A percentile compares a stretch with the other conserved stretches of the same genome.
These are phyloP conservation scores for Claviceps monticola DNA, from an alignment of 2,329 filamentous ascomycete species.

Conservation along the genomic window DNA sequence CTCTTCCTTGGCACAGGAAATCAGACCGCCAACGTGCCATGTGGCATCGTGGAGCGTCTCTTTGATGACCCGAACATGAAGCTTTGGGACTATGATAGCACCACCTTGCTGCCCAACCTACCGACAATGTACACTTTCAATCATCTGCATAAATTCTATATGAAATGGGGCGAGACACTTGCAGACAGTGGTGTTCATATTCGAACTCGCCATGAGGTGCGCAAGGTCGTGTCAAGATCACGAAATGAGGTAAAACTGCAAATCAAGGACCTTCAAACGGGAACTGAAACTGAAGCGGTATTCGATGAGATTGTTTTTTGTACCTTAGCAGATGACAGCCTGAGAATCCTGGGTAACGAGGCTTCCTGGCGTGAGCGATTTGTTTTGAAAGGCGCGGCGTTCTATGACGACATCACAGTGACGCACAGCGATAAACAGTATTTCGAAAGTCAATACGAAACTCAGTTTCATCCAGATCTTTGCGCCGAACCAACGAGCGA, in stretches of 20 bases:
- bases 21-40: slow-evolving; percentile 57
- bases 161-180: slow-evolving; percentile 41
- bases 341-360: slow-evolving; percentile 42
- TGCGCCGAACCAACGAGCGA: slow-evolving; percentile 32
- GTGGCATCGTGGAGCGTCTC: slow-evolving; percentile 49
- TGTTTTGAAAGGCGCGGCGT: slow-evolving; percentile 57
- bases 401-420: slow-evolving; percentile 57
- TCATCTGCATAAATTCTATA: slow-evolving; percentile 46
- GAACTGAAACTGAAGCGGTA: slow-evolving; percentile 36
- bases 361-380: slow-evolving; percentile 47
- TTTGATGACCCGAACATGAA: slow-evolving; percentile 45
- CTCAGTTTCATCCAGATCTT: slow-evolving; percentile 36
- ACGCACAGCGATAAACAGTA: slow-evolving; percentile 53
- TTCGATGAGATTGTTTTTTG: slow-evolving; percentile 57
- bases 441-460: slow-evolving; percentile 56
- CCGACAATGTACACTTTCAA: slow-evolving; percentile 55
- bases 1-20: slow-evolving; percentile 65
- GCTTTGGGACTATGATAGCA: slow-evolving; percentile 43
- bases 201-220: slow-evolving; percentile 41
- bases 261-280: slow-evolving; percentile 34
- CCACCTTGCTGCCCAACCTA: slow-evolving; percentile 41
- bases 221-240: slow-evolving; percentile 34
- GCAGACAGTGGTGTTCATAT: slow-evolving; percentile 40
- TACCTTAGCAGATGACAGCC: slow-evolving; percentile 49
- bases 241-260: slow-evolving; percentile 37